A percentile compares a stretch with the other conserved stretches of the same genome.
These are phyloP conservation scores for Coleophoma crateriformis DNA, from an alignment of 2,329 filamentous ascomycete genomes.

Conservation along the genomic window DNA sequence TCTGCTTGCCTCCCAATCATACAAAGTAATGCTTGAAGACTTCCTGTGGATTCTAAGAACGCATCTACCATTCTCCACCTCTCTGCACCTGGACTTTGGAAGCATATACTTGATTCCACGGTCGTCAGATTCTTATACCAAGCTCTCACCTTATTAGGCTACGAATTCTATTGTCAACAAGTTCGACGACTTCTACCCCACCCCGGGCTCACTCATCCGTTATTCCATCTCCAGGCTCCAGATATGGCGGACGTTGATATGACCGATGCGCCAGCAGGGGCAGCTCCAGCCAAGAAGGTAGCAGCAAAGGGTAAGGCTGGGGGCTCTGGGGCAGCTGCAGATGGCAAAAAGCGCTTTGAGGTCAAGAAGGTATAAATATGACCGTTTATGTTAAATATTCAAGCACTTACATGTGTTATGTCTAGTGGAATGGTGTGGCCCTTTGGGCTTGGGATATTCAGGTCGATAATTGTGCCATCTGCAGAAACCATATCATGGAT, in stretches of 20 bases:
- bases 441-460: conserved; percentile 99
- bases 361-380: conserved; percentile 78
- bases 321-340: conserved; percentile 42
- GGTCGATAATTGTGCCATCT: conserved; percentile 98
- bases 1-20: no score
- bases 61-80: no score
- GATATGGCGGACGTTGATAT: conserved; percentile 94
- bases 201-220: not conserved
- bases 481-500: conserved; percentile 99
- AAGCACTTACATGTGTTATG: no score
- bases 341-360: conserved; percentile 92
- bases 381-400: no score
- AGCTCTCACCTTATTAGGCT: no score
- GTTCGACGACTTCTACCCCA: conserved; percentile 8
- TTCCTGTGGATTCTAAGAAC: no score
- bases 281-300: conserved; percentile 50
- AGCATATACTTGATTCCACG: no score
- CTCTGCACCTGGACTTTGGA: no score
- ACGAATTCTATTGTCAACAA: no score
- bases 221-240: not conserved
- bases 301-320: conserved; percentile 41
- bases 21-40: no score
- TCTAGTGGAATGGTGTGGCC: conserved; percentile 94
- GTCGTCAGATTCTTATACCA: no score
- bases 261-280: conserved; percentile 69